Evolutionary conservation across 352 stramenopile species (phyloP).

Genomic region (Lagenidium giganteum): DNA sequence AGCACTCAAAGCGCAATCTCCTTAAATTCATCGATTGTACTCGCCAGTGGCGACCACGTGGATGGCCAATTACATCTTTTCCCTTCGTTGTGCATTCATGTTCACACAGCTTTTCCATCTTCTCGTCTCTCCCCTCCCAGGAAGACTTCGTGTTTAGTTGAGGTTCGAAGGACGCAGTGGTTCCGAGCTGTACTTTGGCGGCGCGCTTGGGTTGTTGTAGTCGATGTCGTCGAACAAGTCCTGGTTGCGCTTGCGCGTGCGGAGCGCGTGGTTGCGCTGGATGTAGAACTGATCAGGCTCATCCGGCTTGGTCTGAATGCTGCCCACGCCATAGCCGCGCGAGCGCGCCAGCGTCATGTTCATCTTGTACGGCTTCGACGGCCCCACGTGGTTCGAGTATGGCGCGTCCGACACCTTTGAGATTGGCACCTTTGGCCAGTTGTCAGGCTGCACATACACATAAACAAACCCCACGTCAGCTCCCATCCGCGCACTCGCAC

Average conservation of each 20-base stretch:
- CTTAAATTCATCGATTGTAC: too few species aligned
- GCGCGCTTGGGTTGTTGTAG: constrained; percentile 80
- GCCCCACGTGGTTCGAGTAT: constrained; percentile 65
- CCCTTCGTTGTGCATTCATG: too few species aligned
- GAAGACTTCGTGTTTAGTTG: constrained; percentile 34
- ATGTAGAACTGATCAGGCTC: constrained; percentile 84
- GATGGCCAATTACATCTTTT: too few species aligned
- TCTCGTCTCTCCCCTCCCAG: too few species aligned
- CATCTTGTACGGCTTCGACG: constrained; percentile 60
- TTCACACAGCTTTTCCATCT: too few species aligned
- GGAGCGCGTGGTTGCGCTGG: constrained; percentile 71
- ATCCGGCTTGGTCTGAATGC: constrained; percentile 41
- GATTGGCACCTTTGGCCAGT: constrained; percentile 67
- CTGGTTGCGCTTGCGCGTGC: constrained; percentile 57
- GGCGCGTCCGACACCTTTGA: constrained; percentile 53
- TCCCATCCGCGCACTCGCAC: not conserved
- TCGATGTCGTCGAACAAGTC: constrained; percentile 75
- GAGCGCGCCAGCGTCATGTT: constrained; percentile 77
- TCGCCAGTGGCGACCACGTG: too few species aligned
- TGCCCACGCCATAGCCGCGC: constrained; percentile 76
- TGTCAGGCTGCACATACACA: too few species aligned
- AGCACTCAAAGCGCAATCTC: too few species aligned
- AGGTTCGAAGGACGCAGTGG: constrained; percentile 51
- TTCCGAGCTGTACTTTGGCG: constrained; percentile 32
- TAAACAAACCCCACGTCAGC: not conserved